A percentile compares a stretch with the other conserved stretches of the same genome.
These are phyloP conservation scores for Botrytis galanthina DNA, from an alignment of 2,329 filamentous ascomycete genomes.

Conservation along the genomic window DNA sequence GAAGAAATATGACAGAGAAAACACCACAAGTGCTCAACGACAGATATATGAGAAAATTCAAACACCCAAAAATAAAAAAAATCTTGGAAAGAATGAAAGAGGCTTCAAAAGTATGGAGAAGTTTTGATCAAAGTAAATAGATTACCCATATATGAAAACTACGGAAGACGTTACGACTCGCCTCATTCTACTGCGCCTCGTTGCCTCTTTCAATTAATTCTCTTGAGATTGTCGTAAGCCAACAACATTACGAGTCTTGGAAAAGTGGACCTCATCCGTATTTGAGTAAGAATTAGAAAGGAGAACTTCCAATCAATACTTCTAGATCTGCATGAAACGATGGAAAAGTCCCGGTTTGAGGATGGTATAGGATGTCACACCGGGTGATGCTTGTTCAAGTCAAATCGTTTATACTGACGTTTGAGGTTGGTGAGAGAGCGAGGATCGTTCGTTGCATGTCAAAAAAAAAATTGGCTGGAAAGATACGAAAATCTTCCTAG, in stretches of 20 bases:
- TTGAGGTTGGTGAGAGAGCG: conserved; percentile 13
- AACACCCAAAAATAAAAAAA: background rate
- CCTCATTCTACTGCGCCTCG: conserved; percentile 17
- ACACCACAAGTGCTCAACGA: background rate
- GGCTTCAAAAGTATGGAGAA: conserved; percentile 9
- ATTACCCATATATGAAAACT: conserved; percentile 5
- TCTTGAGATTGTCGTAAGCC: conserved; percentile 16
- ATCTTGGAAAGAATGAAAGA: conserved; percentile 8
- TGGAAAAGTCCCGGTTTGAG: background rate
- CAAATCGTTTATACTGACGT: background rate
- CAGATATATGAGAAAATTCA: background rate
- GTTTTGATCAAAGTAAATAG: conserved; percentile 6
- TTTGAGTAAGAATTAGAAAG: conserved; percentile 13
- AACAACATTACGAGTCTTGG: conserved; percentile 21
- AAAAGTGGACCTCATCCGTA: conserved; percentile 20
- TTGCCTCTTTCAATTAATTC: conserved; percentile 11
- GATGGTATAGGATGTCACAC: background rate
- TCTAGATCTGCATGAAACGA: conserved; percentile 9
- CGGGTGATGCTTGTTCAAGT: conserved; percentile 12
- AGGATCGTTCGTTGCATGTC: conserved; percentile 7
- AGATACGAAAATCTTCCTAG: conserved; percentile 1
- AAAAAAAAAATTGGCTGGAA: background rate
- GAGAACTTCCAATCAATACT: conserved; percentile 14
- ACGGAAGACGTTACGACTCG: conserved; percentile 4
- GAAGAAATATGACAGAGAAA: background rate